Evolutionary conservation across 2,329 filamentous ascomycete genomes (phyloP), one percentile per base, ranked within the genome.

Genomic region (Fusarium sp.): DNA sequence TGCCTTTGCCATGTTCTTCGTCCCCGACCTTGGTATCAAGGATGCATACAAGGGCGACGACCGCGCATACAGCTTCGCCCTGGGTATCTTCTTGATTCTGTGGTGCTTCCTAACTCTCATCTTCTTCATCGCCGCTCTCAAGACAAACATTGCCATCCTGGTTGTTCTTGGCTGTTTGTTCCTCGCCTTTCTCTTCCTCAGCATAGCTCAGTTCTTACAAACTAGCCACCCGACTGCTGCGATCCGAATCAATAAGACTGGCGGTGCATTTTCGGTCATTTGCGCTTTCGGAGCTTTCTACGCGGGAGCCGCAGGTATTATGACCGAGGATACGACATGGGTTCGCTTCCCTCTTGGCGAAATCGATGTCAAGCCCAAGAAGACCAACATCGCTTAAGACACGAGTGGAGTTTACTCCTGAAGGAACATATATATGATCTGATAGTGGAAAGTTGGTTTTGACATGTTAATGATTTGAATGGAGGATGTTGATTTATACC

Each of bases 41-140:
- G 75, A 72, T 0, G 80, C 80, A 2, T 85, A 88, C 59, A 74
- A 72, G 3, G 81, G 79, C 12, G 79, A 80, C 32, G 71, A 70
- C 6, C 76, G 76, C 16, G 80, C 79, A 2, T 81, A 80, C 30
- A 87, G 85, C 72, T 80, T 84, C 65, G 84, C 86, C 0, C 81
- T 90, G 22, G 87, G 86, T 27, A 83, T 90, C 56, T 90, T 85
- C 75, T 78, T 90, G 64, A 86, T 89, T 75, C 77, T 85, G 34
- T 89, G 87, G 87, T 87, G 85, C 74, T 86, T 89, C 74, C 84
- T 90, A 71, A 89, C 87, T 41, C 78, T 84, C 60, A 63, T 90
- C 46, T 83, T 90, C 58, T 80, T 89, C 22, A 66, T 89, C 59
- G 86, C 85, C 71, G 86, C 86, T 1, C 82, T 90, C 20, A 81